Conservation (phyloP, 139 green algal genomes). For the Choricystis sp. region DNA sequence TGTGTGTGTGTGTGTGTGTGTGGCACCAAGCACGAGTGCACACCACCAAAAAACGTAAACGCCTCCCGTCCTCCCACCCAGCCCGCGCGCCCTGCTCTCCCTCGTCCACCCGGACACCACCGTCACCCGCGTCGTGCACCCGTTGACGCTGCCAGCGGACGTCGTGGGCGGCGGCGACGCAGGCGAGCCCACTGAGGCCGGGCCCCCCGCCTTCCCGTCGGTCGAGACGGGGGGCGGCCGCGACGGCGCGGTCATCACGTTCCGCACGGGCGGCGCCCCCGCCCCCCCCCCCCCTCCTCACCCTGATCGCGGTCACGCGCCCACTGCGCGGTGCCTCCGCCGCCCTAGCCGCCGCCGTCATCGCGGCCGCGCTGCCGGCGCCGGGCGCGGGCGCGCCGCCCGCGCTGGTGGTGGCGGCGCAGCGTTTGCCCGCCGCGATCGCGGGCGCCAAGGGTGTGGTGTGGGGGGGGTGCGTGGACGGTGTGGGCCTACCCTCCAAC, state of each 20-base stretch:
- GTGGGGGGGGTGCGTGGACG: too few species aligned
- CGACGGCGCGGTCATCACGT: background rate
- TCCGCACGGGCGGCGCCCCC: background rate
- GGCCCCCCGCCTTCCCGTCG: background rate
- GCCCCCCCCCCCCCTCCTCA: too few species aligned
- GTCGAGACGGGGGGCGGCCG: background rate
- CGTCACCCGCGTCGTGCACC: background rate
- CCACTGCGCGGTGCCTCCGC: too few species aligned
- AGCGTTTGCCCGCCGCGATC: background rate
- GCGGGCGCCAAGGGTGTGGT: background rate
- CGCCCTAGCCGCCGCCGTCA: background rate
- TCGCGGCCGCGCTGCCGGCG: background rate
- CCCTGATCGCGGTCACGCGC: too few species aligned
- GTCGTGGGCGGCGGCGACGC: too few species aligned
- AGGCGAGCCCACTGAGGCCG: too few species aligned
- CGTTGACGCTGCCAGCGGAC: background rate
- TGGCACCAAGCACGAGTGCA: too few species aligned
- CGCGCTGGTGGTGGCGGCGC: background rate
- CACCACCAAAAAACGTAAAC: too few species aligned
- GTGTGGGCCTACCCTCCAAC: too few species aligned
- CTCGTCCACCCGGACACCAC: background rate
- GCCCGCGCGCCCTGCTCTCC: background rate
- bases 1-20: too few species aligned
- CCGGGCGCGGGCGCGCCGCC: too few species aligned
- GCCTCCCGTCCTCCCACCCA: background rate